Evolutionary conservation across 768 basidiomycete genomes (phyloP), one percentile per base, ranked within the genome.

Genomic region (Paxillus involutus): DNA sequence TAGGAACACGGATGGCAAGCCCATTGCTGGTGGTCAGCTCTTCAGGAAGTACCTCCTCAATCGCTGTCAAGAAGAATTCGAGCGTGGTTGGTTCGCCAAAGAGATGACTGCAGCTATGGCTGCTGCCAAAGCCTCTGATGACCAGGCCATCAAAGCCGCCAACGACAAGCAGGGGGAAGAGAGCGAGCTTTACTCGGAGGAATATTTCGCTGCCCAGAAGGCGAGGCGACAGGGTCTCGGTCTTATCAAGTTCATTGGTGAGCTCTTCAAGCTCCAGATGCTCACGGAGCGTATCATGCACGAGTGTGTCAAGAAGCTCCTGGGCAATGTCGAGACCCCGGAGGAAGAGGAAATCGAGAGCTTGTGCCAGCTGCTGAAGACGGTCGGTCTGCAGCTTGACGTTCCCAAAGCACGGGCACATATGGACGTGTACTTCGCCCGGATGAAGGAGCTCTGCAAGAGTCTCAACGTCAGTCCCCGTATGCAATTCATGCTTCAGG

Each of bases 321-420:
- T 98, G 12, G 83, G 88, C 51, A 98, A 99, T 67, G 88, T 96
- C 53, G 87, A 93, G 61, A 91, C 92, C 64, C 97, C 94, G 0
- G 94, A 98, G 66, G 96, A 98, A 73, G 96, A 98, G 75, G 95
- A 97, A 67, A 90, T 99, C 59, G 96, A 98, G 79, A 91, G 88
- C 44, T 80, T 97, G 52, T 97, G 94, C 80, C 94, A 93, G 70
- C 81, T 98, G 49, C 71, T 99, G 49, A 81, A 88, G 19, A 98
- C 96, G 7, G 91, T 98, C 49, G 96, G 96, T 50, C 77, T 79
- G 51, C 76, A 81, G 16, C 83, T 98, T 49, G 97, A 98, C 63
- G 88, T 85, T 7, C 73, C 71, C 24, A 94, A 92, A 76, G 87
- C 91, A 30, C 83, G 81, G 44, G 86, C 85, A 14, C 89, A 92